Base-by-base conservation (phyloP, 2,329 filamentous ascomycete genomes). In the Cryphonectria carpinicola region DNA sequence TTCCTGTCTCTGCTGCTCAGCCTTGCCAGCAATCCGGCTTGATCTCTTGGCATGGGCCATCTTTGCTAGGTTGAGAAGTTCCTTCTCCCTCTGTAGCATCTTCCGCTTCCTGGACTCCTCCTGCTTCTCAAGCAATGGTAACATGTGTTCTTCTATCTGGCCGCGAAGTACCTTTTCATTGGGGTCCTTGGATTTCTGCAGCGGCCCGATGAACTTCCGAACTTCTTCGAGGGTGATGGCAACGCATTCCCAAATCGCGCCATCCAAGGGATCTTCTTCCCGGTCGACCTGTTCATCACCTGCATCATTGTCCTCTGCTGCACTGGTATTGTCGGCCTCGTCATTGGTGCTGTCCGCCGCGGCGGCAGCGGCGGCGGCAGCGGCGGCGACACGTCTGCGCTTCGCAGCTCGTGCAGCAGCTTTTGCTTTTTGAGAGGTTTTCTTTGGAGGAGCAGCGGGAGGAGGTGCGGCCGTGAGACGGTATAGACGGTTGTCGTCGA, bases 11-110 rank as follows among this genome's bases (percentile, higher is more conserved):
- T 94, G 92, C 74, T 89, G 91, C 78, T 98, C 94, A 46, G 90
- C 84, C 78, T 94, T 97, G 74, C 88, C 88, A 25, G 95, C 95
- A 74, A 99, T 89, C 73, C 96, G 90, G 76, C 93, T 97, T 0
- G 96, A 99, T 73, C 96, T 87, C 82, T 99, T 99, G 4, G 96
- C 95, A 70, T 92, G 93, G n/a, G 94, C 94, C 82, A 98, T 87
- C 79, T 96, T 95, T 75, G 95, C 91, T 74, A 97, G 81, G 75
- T 90, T 94, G 67, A 94, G 84, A 32, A 97, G 81, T 76, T 98
- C 95, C 73, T 91, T 93, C 78, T 97, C 89, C 75, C 92, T 85
- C 72, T 90, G 87, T 3, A 84, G 76, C 65, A 92, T 84, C 84
- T 93, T 86, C 82, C 89, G 82, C 80, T 95, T 95, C 72, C 90